Evolutionary conservation across 164 flowering plant genomes (phyloP).

Genomic region (Liriodendron chinense): DNA sequence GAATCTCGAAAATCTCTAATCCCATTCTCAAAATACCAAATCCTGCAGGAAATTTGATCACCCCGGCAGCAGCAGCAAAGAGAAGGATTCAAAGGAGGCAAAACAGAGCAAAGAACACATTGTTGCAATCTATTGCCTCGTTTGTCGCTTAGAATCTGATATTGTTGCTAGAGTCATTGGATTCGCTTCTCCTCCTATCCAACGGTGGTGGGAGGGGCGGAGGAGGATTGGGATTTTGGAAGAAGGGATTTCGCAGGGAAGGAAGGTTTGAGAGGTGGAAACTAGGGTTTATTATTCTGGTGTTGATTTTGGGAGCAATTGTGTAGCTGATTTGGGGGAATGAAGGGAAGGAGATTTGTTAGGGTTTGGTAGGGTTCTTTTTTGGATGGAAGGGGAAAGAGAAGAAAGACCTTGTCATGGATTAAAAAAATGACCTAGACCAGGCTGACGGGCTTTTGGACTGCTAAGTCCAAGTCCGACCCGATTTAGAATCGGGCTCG

Average conservation of each 20-base stretch:
- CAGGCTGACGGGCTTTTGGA: too few species aligned
- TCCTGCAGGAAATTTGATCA: background rate
- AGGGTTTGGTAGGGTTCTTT: background rate
- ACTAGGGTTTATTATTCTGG: slow-evolving; percentile 18
- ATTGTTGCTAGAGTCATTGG: slow-evolving; percentile 48
- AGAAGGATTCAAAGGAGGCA: background rate
- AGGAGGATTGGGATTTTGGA: slow-evolving; percentile 27
- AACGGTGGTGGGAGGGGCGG: slow-evolving; percentile 34
- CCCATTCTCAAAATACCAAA: background rate
- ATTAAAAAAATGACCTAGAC: too few species aligned
- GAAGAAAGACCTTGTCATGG: background rate
- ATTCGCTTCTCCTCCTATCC: slow-evolving; percentile 35
- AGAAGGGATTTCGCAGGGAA: slow-evolving; percentile 33
- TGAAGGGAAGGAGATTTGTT: background rate
- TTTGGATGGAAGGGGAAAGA: background rate
- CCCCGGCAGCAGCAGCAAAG: background rate
- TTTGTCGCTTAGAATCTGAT: slow-evolving; percentile 35
- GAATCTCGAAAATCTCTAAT: background rate
- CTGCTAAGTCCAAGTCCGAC: too few species aligned
- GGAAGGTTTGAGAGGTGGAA: slow-evolving; percentile 19
- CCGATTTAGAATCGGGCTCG: too few species aligned
- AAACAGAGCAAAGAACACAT: slow-evolving; percentile 11
- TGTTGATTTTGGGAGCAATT: slow-evolving; percentile 16
- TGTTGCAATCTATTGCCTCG: slow-evolving; percentile 26
- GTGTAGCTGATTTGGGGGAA: slow-evolving; percentile 4